Base-by-base conservation (phyloP, 768 basidiomycete species). In the Fomitopsis serialis region DNA sequence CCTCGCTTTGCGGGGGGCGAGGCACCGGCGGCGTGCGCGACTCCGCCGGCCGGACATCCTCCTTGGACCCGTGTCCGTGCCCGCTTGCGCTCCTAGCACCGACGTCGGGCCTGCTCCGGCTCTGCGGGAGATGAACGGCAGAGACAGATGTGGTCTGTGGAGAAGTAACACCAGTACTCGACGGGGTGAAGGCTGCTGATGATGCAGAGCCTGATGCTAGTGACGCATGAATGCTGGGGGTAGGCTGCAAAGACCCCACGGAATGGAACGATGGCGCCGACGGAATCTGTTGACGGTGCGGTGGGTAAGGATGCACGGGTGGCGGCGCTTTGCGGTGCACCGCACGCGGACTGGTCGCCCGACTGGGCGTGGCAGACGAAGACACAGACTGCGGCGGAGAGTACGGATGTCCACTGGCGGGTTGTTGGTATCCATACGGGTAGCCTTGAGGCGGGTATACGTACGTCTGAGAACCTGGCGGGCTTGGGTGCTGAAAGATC, bases 281-380 rank as follows among this genome's bases (percentile, higher is more conserved):
- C 34, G 15, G 8, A 35, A 9, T 35, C 34, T 35, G 34, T 15
- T 35, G 34, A 8, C 9, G 34, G 8, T 35, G 34, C 15, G 34
- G 15, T 8, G 8, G 34, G 34, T 35, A 35, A n/a, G n/a, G n/a
- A n/a, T n/a, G n/a, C n/a, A n/a, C 29, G 32, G 48, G 3, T 2
- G 48, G 48, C 17, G 48, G 48, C 11, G 35, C n/a, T 35, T 49
- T 49, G 19, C 48, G 34, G 21, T 49, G 48, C 36, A 49, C 48
- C 36, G 48, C 34, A n/a, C 48, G 34, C 35, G 48, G 48, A 23
- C 48, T 49, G 8, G 35, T 40, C 10, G 35, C 48, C 11, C 37
- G 15, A 25, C 19, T 17, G 13, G 21, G 24, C 4, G 27, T 25
- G 29, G 42, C 25, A 45, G 23, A 45, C 13, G 29, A 8, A 27